phyloP scores from a whole-genome alignment of 2,329 filamentous ascomycete species.

The Aotearoamyces nothofagi region DNA sequence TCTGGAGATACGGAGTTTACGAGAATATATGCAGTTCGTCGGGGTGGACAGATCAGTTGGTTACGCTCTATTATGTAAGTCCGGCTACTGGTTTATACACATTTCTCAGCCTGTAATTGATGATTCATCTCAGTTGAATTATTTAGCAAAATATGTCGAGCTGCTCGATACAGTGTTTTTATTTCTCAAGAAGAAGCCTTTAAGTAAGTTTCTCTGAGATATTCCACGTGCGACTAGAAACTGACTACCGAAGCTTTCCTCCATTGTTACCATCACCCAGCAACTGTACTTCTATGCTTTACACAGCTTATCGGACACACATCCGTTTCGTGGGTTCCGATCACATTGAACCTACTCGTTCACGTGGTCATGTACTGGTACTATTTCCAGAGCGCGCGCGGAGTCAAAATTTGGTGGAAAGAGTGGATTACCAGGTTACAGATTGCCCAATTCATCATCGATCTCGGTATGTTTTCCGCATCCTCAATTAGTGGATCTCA shows the following conservation, averaged over 20 bases:
- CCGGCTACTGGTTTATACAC: neutral
- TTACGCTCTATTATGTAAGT: slow-evolving; percentile 89
- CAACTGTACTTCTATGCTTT: slow-evolving; percentile 16
- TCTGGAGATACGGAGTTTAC: slow-evolving; percentile 55
- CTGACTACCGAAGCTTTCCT: slow-evolving; percentile 11
- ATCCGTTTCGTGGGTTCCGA: slow-evolving; percentile 17
- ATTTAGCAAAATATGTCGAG: slow-evolving; percentile 16
- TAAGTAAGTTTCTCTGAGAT: slow-evolving; percentile 10
- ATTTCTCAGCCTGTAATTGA: too few species aligned
- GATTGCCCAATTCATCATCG: slow-evolving; percentile 17
- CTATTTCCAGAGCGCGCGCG: slow-evolving; percentile 17
- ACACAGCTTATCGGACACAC: slow-evolving; percentile 14
- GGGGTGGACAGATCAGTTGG: slow-evolving; percentile 87
- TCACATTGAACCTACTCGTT: slow-evolving; percentile 15
- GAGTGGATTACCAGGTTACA: slow-evolving; percentile 16
- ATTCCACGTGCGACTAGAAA: slow-evolving; percentile 1
- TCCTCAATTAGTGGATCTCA: too few species aligned
- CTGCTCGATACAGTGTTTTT: slow-evolving; percentile 16
- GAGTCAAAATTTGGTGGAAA: slow-evolving; percentile 15
- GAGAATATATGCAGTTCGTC: slow-evolving; percentile 72
- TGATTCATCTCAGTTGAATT: slow-evolving; percentile 12
- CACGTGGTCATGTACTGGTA: slow-evolving; percentile 20
- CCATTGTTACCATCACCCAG: slow-evolving; percentile 16
- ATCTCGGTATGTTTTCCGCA: slow-evolving; percentile 11
- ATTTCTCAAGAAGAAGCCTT: slow-evolving; percentile 17